Percentiles rank a stretch among this genome's conserved stretches.
Conservation (phyloP, 805 yeast genomes). For the Metschnikowia vanudenii region DNA sequence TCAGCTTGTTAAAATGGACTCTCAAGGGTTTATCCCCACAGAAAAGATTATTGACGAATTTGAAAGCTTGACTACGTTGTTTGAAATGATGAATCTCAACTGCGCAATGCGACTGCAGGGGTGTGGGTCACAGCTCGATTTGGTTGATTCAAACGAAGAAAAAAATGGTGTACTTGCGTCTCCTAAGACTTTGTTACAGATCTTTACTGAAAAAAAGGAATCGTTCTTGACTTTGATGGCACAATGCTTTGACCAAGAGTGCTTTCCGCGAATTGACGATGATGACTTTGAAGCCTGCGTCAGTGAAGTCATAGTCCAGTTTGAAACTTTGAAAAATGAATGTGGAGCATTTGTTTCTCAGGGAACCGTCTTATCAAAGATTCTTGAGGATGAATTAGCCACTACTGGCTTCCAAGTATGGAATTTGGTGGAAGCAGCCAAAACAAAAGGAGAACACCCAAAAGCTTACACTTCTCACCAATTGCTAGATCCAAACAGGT, state of each 20-base stretch:
- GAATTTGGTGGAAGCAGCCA: neutral
- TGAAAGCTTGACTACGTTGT: neutral
- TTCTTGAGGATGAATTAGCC: neutral
- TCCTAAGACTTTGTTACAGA: neutral
- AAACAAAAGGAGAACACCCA: neutral
- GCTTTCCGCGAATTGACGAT: neutral
- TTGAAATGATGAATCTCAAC: constrained; percentile 1
- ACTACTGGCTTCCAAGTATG: neutral
- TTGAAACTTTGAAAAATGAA: neutral
- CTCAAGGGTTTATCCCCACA: too few species aligned
- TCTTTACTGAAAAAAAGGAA: neutral
- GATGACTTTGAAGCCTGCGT: neutral
- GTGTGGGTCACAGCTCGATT: neutral
- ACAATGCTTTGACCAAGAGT: neutral
- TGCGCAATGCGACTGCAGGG: constrained; percentile 1
- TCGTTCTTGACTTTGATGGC: neutral
- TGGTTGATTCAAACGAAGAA: neutral
- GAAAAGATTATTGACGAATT: neutral
- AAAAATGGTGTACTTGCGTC: neutral
- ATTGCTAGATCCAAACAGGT: neutral
- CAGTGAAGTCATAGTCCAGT: neutral
- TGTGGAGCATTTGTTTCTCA: neutral
- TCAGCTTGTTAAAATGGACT: neutral
- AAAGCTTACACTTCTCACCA: neutral
- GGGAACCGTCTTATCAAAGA: constrained; percentile 1